These are phyloP conservation scores for Neonothopanus nambi DNA, from an alignment of 1,284 basidiomycete species.

Conservation along the genomic window DNA sequence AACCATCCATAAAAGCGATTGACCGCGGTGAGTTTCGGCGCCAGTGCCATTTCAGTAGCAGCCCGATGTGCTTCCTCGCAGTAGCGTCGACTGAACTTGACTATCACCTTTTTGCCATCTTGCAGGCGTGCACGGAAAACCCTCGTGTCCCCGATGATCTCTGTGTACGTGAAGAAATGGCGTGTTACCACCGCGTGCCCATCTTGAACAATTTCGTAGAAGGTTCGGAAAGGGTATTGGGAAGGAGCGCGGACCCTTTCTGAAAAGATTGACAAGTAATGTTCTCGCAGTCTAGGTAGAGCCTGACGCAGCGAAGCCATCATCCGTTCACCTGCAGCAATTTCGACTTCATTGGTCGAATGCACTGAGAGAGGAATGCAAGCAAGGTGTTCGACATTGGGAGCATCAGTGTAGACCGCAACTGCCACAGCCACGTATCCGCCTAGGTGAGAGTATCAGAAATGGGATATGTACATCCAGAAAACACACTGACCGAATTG, in stretches of 20 bases:
- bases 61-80: neutral
- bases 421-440: neutral
- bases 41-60: neutral
- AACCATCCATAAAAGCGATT: neutral
- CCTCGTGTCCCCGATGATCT: neutral
- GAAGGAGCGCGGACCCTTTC: neutral
- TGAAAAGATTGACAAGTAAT: neutral
- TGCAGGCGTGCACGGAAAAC: neutral
- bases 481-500: neutral
- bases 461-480: neutral
- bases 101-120: neutral
- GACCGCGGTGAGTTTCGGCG: neutral
- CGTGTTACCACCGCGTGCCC: too few relatives aligned
- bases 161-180: neutral
- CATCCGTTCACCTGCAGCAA: neutral
- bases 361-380: neutral
- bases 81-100: neutral
- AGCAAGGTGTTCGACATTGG: neutral
- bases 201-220: slow-evolving; percentile 1
- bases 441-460: neutral
- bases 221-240: neutral
- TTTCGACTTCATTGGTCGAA: too few relatives aligned
- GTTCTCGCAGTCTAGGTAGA: neutral
- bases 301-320: neutral
- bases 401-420: neutral